Evolutionary conservation across 805 yeast species (phyloP), one percentile per base, ranked within the genome.

Genomic region (Pichia nanzhaoensis): DNA sequence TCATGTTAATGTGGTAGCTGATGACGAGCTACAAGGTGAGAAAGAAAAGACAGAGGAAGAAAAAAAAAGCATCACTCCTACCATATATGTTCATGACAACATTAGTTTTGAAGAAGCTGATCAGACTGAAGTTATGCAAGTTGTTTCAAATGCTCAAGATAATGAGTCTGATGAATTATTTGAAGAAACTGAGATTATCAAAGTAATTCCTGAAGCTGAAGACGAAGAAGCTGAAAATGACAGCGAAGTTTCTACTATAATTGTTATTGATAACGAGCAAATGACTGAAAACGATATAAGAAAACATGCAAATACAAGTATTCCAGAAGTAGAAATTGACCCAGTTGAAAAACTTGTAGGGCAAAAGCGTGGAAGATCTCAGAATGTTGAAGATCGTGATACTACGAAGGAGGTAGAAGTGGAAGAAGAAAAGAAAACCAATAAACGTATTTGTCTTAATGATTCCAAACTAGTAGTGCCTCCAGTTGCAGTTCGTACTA

Each of bases 401-500:
- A 21, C n/a, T n/a, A 17, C 17, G 19, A 14, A 13, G 27, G 20
- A 16, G 27, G 9, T 28, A 45, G 38, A 30, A 20, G 24, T 10
- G 33, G 5, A 22, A 18, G 5, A 20, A 22, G 36, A 27, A 31
- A 20, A 6, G 40, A 39, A 17, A 37, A 42, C 41, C 7, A 30
- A 21, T n/a, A 46, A 37, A 14, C 24, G 45, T 10, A 14, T 33
- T 2, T 36, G 42, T 14, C 2, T 20, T n/a, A 34, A 31, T n/a
- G 46, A 46, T 14, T 21, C 39, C 4, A 39, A 36, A 17, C 41
- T 47, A 44, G 45, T 19, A 20, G 53, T 24, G 12, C 41, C 38
- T 18, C 48, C 47, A n/a, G 47, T 49, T 28, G 53, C 41, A 42
- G 54, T 20, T 10, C 41, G 44, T 44, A 50, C 47, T 22, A 47